Evolutionary conservation across 2,329 filamentous ascomycete species (phyloP), one percentile per base, ranked within the genome.

Genomic region (Polychaeton citri): DNA sequence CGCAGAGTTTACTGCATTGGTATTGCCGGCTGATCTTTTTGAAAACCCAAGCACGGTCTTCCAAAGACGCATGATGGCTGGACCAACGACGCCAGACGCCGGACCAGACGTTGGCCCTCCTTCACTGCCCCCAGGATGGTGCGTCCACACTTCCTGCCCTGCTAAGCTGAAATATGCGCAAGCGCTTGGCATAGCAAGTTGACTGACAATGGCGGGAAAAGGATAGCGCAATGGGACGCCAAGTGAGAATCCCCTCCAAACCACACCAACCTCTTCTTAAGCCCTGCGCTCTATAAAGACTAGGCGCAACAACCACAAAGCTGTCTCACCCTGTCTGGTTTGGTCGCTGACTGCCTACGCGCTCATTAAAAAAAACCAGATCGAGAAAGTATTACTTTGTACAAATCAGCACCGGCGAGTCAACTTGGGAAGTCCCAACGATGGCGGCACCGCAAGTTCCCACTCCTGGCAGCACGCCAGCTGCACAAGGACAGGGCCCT

Each of bases 371-470:
- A n/a, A n/a, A n/a, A n/a, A n/a, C n/a, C 33, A 60, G 57, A 52
- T 58, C 55, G 17, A 46, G 58, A 38, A 60, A 61, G 38, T 62
- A 62, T 43, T 62, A 62, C 48, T 62, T 49, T 42, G 59, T 62
- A 10, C 57, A 60, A 43, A 60, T 61, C 30, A 57, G 52, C 42
- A 62, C 58, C 35, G 58, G 58, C 38, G 54, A 58, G 38, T 59
- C 56, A 21, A 61, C 58, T 15, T 62, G 59, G 59, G 57, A 61
- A 30, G 48, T 51, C 19, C 59, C 59, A 9, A 60, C 57, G 9
- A 48, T 47, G 42, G 52, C 56, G 26, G 57, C 58, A 30, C 57
- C 58, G 17, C 53, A 56, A 31, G 56, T 58, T 21, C 57, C 57
- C 17, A 58, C 55, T 9, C 54, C 57, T 15, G 54, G 55, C 33